Base-by-base conservation (phyloP, 805 yeast genomes). In the Starmerella stigmatis region DNA sequence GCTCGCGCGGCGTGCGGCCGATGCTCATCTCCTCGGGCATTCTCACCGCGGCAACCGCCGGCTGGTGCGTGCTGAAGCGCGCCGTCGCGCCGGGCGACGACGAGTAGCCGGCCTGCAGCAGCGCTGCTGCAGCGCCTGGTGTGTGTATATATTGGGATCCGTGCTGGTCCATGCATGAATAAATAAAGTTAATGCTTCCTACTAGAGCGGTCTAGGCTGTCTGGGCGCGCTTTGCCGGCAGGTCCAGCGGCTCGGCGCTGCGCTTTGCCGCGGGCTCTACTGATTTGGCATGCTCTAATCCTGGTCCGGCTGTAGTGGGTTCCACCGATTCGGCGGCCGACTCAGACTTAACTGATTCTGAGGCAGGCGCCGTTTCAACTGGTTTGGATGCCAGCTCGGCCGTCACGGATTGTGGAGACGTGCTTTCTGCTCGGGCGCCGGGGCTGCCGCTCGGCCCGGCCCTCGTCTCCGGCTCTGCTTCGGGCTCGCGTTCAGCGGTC, bases 1-100 rank as follows among this genome's bases (percentile, higher is more conserved):
- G 88, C 53, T 76, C 89, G 40, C 78, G 79, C 50, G 98, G 98
- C 33, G 48, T 79, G 41, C 81, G 75, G 64, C 95, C 94, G 48
- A 82, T 86, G 89, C 86, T 82, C 21, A 79, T 83, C 58, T 77
- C 94, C 23, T 75, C 94, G 20, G 92, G 75, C 35, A 62, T 88
- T 60, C 80, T 79, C 78, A 84, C 94, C n/a, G 75, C 77, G 52
- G 94, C 82, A 50, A 94, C 96, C 43, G 95, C 82, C 52, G 78
- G 76, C 29, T 89, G 98, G 98, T 80, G 94, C 70, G 89, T 81
- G 40, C 60, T 81, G 59, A 89, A 89, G 69, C 51, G 57, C 21
- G 44, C 50, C 28, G 58, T 54, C 7, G 50, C 53, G 23, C 58
- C 57, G 12, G 46, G 44, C 13, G 57, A 53, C 31, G 59, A 53